Conservation (phyloP, 371 early-diverging fungal genomes). For the Mucor saturninus region DNA sequence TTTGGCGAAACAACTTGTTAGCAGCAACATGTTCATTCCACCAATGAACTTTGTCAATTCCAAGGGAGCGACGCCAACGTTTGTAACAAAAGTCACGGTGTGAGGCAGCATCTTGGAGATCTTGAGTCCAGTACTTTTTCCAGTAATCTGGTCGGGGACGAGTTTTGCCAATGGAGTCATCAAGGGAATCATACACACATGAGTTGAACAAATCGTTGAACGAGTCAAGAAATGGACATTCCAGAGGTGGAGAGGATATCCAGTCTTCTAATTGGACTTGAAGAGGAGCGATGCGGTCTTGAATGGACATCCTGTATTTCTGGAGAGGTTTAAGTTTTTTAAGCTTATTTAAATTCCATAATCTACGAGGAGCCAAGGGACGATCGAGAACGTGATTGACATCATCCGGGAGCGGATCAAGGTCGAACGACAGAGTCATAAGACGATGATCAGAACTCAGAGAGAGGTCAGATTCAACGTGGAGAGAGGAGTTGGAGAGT, state of each 20-base stretch:
- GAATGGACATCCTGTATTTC: background rate
- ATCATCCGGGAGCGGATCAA: background rate
- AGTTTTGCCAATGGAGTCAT: constrained; percentile 9
- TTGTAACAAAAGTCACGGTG: constrained; percentile 10
- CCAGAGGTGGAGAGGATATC: constrained; percentile 1
- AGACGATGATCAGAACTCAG: constrained; percentile 7
- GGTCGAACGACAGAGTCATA: constrained; percentile 1
- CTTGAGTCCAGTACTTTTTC: constrained; percentile 21
- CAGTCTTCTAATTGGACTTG: background rate
- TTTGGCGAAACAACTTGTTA: background rate
- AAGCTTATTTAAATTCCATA: constrained; percentile 20
- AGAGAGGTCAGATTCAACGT: background rate
- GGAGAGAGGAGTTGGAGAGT: background rate
- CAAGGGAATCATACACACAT: constrained; percentile 12
- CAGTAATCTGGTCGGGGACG: constrained; percentile 11
- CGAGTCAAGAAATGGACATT: constrained; percentile 12
- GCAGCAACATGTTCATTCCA: constrained; percentile 8
- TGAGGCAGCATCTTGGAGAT: constrained; percentile 7
- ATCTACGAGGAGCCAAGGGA: constrained; percentile 2
- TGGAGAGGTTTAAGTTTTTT: background rate
- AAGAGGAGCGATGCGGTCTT: background rate
- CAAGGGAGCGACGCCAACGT: constrained; percentile 10
- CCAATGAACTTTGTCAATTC: constrained; percentile 9
- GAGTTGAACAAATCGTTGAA: constrained; percentile 2
- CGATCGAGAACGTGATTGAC: background rate